Evolutionary conservation across 352 stramenopile species (phyloP), one percentile per base, ranked within the genome.

Genomic region (Pythium brassicae): DNA sequence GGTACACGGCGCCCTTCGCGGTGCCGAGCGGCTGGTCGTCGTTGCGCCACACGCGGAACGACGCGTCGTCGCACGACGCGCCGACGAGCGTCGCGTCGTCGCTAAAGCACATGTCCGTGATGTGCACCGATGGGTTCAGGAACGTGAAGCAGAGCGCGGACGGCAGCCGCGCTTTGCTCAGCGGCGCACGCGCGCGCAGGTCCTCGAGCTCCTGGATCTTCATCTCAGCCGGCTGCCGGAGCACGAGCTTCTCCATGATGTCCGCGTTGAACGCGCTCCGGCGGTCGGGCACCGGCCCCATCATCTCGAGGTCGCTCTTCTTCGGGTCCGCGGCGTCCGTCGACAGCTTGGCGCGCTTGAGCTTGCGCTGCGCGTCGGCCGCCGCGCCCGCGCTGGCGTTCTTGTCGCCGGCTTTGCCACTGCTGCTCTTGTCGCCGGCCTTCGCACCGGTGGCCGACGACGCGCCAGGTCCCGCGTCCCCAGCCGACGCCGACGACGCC

Each of bases 101-200:
- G 37, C 78, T 93, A 51, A 91, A 93, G 63, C 69, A 85, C 67
- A 93, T 77, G 62, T 91, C 89, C 66, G 86, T 93, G 46, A 92
- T 70, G 44, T 92, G 78, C 20, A 73, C 72, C 23, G 76, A 80
- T n/a, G 84, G 76, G 58, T 94, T 94, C 35, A 87, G 53, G 23
- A 94, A 63, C 20, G 84, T 90, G 59, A 90, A 92, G 57, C 82
- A 92, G 47, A 94, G 57, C 22, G 80, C 72, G 5, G 78, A 90
- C 15, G 84, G 84, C 26, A 92, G 49, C 5, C 57, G 64, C 34
- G 63, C 68, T 40, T 83, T 84, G 54, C 65, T 75, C 27, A 94
- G 65, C 7, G 64, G 48, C 43, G 81, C 69, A 8, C 82, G 79
- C 40, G 76, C 66, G 6, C 76, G 70, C 37, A 86, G 44, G 35